Evolutionary conservation across 495 filamentous ascomycete genomes (phyloP).

Genomic region (Penicillium paxilli): DNA sequence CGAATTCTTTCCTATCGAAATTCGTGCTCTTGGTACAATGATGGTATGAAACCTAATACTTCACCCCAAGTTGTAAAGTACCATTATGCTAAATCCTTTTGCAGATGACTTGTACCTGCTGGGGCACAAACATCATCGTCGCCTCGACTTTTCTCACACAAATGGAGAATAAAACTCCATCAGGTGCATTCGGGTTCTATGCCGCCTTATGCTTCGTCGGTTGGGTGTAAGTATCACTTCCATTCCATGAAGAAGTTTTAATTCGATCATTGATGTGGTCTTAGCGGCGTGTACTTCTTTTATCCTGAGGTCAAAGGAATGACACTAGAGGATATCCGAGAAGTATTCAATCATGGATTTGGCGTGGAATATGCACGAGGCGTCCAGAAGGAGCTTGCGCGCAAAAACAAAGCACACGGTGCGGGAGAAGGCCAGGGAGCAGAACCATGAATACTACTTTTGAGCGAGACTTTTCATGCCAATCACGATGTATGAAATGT

Average conservation of each 20-base stretch:
- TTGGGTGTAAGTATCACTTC: conserved; percentile 22
- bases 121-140: conserved; percentile 49
- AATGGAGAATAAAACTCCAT: conserved; percentile 45
- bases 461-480: too few species aligned
- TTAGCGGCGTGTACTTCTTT: conserved; percentile 32
- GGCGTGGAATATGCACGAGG: conserved; percentile 36
- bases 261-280: too few species aligned
- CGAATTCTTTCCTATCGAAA: conserved; percentile 48
- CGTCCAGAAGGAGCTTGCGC: conserved; percentile 21
- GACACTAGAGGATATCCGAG: conserved; percentile 42
- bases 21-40: conserved; percentile 45
- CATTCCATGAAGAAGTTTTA: too few species aligned
- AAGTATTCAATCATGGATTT: conserved; percentile 43
- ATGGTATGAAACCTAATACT: too few species aligned
- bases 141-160: conserved; percentile 45
- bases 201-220: conserved; percentile 43
- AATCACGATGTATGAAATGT: too few species aligned
- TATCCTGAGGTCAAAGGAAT: conserved; percentile 46
- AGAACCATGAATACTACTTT: too few species aligned
- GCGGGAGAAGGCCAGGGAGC: too few species aligned
- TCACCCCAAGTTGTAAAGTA: too few species aligned
- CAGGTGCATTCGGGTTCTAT: conserved; percentile 51
- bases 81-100: conserved; percentile 3
- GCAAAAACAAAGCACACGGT: background rate
- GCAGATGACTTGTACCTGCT: conserved; percentile 43